Base-by-base conservation (phyloP, 2,329 filamentous ascomycete genomes). In the Nothophoma quercina region DNA sequence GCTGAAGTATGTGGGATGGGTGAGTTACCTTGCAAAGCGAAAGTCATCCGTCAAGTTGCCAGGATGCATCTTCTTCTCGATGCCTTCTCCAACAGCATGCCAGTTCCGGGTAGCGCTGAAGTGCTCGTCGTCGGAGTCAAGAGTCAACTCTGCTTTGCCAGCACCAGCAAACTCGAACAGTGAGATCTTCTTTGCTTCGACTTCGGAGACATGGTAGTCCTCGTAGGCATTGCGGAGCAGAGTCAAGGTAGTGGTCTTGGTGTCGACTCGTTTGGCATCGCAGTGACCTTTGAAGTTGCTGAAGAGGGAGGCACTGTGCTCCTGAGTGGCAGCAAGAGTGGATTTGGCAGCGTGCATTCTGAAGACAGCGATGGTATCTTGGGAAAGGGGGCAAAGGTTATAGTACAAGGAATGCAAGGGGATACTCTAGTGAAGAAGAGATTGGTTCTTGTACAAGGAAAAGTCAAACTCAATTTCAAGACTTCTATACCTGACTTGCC, bases 181-280 rank as follows among this genome's bases (percentile, higher is more conserved):
- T 1, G 65, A 59, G 22, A 57, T 47, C 2, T 26, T 18, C 4
- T 22, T 25, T 19, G 51, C 46, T 1, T 58, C 51, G 16, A 62
- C 60, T 28, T 66, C 63, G 7, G 68, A 69, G 40, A 69, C 60
- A 29, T 69, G 66, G 39, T 63, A 60, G 7, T 60, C 55, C 2
- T 53, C 52, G 29, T 68, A 67, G 3, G 35, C 38, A 18, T 60
- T 48, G 22, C 66, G 67, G 30, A 70, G 45, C 32, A 59, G 26
- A 13, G 48, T 57, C 8, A 69, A 39, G 7, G 59, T 36, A 2
- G 44, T 47, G 0, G 55, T 57, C 42, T 58, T 63, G 10, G 67
- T 68, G 8, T 69, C 67, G n/a, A 56, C 40, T 5, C 65, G 61
- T n/a, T 47, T 25, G 7, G 56, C 60, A 9, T 49, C 42, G 30